Conservation (phyloP, 805 yeast genomes). For the Zygotorulaspora danielsina region DNA sequence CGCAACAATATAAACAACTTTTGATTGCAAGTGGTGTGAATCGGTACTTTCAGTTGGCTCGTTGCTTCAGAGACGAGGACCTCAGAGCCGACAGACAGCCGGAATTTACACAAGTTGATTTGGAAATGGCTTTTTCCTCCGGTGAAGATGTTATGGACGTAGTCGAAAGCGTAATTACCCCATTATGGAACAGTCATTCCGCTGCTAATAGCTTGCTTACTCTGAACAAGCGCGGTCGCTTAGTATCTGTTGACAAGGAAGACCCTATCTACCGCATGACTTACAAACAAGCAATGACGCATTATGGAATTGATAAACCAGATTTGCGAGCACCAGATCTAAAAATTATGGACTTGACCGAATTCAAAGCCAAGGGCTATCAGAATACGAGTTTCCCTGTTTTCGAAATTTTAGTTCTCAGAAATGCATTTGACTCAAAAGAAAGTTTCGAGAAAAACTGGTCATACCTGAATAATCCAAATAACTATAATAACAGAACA, state of each 20-base stretch:
- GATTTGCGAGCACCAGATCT: constrained; percentile 65
- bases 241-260: constrained; percentile 18
- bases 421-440: constrained; percentile 41
- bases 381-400: constrained; percentile 53
- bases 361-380: constrained; percentile 34
- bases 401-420: constrained; percentile 67
- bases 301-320: constrained; percentile 91
- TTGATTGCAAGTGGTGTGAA: constrained; percentile 91
- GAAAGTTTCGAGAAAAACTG: constrained; percentile 36
- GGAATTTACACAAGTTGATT: constrained; percentile 94
- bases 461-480: constrained; percentile 37
- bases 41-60: constrained; percentile 84
- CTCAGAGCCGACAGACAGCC: constrained; percentile 94
- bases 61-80: constrained; percentile 95
- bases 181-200: constrained; percentile 52
- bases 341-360: constrained; percentile 46
- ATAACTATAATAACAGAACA: constrained; percentile 50
- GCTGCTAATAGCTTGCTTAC: constrained; percentile 28
- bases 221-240: constrained; percentile 23
- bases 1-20: constrained; percentile 94
- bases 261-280: constrained; percentile 44
- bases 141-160: constrained; percentile 62
- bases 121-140: constrained; percentile 84
- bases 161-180: constrained; percentile 53
- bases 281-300: constrained; percentile 64